A percentile compares a stretch with the other conserved stretches of the same genome.
phyloP scores from a whole-genome alignment of 768 basidiomycete species.

The Phlebiopsis flavidoalba region DNA sequence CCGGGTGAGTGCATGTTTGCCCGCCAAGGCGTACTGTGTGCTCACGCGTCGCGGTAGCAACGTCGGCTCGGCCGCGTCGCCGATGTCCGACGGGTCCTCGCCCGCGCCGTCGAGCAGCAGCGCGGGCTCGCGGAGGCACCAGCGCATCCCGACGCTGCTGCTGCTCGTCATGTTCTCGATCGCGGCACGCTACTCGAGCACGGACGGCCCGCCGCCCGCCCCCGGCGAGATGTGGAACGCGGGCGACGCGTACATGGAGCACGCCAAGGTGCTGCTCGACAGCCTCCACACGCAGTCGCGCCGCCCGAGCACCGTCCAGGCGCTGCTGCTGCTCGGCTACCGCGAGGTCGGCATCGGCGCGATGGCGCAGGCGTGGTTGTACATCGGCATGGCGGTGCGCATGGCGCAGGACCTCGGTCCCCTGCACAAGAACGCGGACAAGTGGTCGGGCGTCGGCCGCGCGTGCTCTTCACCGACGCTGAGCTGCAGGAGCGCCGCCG shows the following conservation, averaged over 20 bases:
- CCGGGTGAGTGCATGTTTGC: conserved; percentile 25
- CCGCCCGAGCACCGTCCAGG: conserved; percentile 67
- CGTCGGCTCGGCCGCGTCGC: conserved; percentile 21
- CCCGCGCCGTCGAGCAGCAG: conserved; percentile 23
- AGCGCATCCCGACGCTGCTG: conserved; percentile 58
- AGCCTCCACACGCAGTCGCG: conserved; percentile 65
- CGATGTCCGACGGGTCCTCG: conserved; percentile 24
- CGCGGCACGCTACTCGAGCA: conserved; percentile 60
- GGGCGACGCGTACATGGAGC: conserved; percentile 65
- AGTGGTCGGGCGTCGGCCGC: conserved; percentile 59
- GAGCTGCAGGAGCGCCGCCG: conserved; percentile 68
- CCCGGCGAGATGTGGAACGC: conserved; percentile 75
- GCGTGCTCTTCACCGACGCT: conserved; percentile 46
- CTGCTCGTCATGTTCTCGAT: conserved; percentile 82
- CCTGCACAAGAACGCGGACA: conserved; percentile 76
- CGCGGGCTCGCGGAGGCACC: conserved; percentile 35
- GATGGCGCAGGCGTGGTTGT: conserved; percentile 87
- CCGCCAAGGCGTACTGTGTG: neutral
- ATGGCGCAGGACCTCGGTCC: conserved; percentile 89
- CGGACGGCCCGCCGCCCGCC: conserved; percentile 30
- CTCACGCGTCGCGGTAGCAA: neutral
- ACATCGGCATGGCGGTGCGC: conserved; percentile 83
- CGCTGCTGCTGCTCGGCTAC: conserved; percentile 76
- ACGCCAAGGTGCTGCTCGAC: conserved; percentile 65
- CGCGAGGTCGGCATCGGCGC: conserved; percentile 85